A percentile compares a stretch with the other conserved stretches of the same genome.
Conservation (phyloP, 768 basidiomycete genomes). For the Tricholoma sp. region DNA sequence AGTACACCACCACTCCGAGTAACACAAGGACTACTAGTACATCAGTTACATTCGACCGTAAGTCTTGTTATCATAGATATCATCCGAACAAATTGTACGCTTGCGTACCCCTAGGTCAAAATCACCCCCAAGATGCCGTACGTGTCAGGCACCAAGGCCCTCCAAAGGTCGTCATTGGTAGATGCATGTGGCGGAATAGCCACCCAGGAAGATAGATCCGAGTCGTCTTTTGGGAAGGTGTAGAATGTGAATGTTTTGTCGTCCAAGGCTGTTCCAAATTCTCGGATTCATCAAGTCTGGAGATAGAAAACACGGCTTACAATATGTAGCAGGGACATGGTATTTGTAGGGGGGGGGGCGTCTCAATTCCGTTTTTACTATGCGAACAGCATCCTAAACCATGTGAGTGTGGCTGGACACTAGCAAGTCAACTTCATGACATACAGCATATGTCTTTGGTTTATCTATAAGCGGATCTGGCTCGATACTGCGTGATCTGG, state of each 20-base stretch:
- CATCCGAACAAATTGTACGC: no score
- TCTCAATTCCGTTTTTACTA: not conserved
- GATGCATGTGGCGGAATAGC: not conserved
- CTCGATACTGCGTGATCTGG: not conserved
- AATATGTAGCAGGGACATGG: no score
- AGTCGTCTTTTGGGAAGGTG: not conserved
- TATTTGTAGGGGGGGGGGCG: no score
- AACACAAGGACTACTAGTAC: no score
- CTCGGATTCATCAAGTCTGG: not conserved
- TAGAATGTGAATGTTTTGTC: constrained; percentile 1
- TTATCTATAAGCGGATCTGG: not conserved
- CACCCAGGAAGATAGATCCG: not conserved
- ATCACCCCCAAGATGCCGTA: not conserved
- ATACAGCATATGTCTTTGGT: not conserved
- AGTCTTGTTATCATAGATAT: no score
- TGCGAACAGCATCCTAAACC: not conserved
- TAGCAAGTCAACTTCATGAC: not conserved
- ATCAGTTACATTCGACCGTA: no score
- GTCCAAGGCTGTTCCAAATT: not conserved
- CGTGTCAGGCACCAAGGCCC: not conserved
- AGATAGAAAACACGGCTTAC: not conserved
- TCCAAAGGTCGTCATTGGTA: constrained; percentile 6
- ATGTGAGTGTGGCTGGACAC: not conserved
- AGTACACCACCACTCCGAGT: no score
- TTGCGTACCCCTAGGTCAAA: not conserved